phyloP scores from a whole-genome alignment of 2,329 filamentous ascomycete species.

The Colletotrichum echinochloae region DNA sequence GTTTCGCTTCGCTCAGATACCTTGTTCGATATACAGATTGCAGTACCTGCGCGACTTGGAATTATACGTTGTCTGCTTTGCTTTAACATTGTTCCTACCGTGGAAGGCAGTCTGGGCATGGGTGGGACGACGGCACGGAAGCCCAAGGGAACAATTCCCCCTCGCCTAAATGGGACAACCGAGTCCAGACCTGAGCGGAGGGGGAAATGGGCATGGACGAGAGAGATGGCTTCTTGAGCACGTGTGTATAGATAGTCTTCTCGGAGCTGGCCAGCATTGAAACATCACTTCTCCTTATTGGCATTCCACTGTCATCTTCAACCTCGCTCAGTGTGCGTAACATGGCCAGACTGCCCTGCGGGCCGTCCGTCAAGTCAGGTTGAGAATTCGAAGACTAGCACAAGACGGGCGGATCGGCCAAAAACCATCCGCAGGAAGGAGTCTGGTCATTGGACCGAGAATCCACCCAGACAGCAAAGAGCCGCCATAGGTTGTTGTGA shows the following conservation, averaged over 20 bases:
- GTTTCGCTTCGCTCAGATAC: constrained; percentile 59
- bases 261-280: constrained; percentile 24
- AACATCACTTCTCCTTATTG: constrained; percentile 39
- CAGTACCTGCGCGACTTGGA: constrained; percentile 39
- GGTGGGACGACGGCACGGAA: constrained; percentile 7
- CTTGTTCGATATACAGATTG: constrained; percentile 69
- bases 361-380: neutral
- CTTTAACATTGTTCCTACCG: constrained; percentile 21
- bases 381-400: too few relatives aligned
- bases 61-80: constrained; percentile 27
- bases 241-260: constrained; percentile 37
- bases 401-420: too few relatives aligned
- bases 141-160: neutral
- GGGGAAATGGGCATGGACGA: neutral
- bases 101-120: constrained; percentile 25
- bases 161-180: neutral
- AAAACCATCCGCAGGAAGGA: neutral
- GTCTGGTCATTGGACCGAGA: neutral
- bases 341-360: neutral
- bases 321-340: neutral
- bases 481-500: neutral
- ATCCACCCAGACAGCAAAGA: neutral
- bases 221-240: constrained; percentile 25
- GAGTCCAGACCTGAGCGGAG: neutral
- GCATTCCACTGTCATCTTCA: neutral